Evolutionary conservation across 441 rosid species (phyloP).

Genomic region (Omphalea diandra): DNA sequence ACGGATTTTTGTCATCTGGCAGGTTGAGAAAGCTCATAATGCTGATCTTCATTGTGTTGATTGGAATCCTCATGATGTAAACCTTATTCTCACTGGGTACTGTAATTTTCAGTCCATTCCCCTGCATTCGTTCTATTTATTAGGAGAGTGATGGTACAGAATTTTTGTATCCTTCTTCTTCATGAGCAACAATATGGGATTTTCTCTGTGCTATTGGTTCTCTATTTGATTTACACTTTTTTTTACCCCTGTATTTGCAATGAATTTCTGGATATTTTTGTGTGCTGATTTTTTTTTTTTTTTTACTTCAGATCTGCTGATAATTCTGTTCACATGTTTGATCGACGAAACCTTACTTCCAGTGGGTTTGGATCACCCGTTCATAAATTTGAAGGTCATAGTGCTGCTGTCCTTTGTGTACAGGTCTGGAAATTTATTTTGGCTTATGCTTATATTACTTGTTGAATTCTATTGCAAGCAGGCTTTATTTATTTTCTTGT

Average conservation of each 20-base stretch:
- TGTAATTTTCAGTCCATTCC: background rate
- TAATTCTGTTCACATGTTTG: slow-evolving; percentile 73
- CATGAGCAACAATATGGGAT: background rate
- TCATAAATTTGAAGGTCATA: slow-evolving; percentile 77
- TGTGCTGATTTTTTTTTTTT: background rate
- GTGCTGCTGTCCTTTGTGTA: slow-evolving; percentile 85
- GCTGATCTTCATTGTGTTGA: slow-evolving; percentile 94
- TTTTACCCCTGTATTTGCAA: background rate
- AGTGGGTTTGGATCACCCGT: slow-evolving; percentile 72
- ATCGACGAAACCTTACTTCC: slow-evolving; percentile 69
- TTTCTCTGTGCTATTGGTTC: background rate
- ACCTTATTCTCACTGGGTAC: slow-evolving; percentile 86
- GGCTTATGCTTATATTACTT: background rate
- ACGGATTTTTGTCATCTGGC: slow-evolving; percentile 19
- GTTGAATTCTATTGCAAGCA: background rate
- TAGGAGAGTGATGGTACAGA: background rate
- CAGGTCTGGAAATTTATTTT: slow-evolving; percentile 47
- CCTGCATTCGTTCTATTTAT: background rate
- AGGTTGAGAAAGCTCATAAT: slow-evolving; percentile 92
- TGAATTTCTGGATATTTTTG: background rate
- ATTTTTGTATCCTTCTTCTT: background rate
- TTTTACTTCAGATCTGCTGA: slow-evolving; percentile 68
- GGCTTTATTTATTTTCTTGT: background rate
- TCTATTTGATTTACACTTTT: background rate
- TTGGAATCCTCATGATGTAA: slow-evolving; percentile 87